These are phyloP conservation scores for Candida tropicalis DNA, from an alignment of 1,139 yeast species.

Conservation along the genomic window DNA sequence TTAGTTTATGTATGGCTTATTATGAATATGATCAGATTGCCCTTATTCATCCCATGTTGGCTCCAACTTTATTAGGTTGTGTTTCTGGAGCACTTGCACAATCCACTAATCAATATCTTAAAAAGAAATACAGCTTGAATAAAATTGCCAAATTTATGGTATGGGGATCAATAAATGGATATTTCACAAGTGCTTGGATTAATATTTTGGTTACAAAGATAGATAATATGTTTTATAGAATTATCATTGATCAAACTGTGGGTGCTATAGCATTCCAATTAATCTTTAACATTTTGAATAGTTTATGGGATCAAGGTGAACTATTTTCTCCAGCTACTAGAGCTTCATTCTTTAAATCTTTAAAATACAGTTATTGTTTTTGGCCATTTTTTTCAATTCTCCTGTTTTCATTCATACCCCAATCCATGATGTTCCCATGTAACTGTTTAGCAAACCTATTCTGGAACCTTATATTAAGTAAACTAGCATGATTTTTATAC, in stretches of 20 bases:
- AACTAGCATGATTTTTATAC: conserved; percentile 18
- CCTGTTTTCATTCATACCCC: conserved; percentile 52
- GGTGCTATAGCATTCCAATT: conserved; percentile 61
- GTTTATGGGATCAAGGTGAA: conserved; percentile 59
- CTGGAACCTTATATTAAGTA: conserved; percentile 58
- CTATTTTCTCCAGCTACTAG: conserved; percentile 26
- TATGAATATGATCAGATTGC: conserved; percentile 28
- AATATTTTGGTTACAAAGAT: conserved; percentile 43
- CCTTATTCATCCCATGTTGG: conserved; percentile 29
- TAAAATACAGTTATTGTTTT: conserved; percentile 55
- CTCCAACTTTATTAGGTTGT: conserved; percentile 49
- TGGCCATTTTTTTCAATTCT: conserved; percentile 62
- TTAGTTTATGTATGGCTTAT: conserved; percentile 28
- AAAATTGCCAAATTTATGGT: conserved; percentile 51
- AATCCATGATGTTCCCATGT: conserved; percentile 54
- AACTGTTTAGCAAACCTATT: conserved; percentile 58
- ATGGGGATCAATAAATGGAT: conserved; percentile 68
- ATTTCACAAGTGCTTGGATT: conserved; percentile 60
- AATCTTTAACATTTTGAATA: conserved; percentile 48
- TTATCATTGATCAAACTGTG: conserved; percentile 53
- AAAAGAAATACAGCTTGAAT: conserved; percentile 41
- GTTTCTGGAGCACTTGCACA: conserved; percentile 61
- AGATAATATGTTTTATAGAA: conserved; percentile 38
- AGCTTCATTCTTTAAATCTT: conserved; percentile 44
- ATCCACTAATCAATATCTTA: conserved; percentile 52